Evolutionary conservation across 78 protist species (phyloP).

Genomic region (Chrysochromulina parva): DNA sequence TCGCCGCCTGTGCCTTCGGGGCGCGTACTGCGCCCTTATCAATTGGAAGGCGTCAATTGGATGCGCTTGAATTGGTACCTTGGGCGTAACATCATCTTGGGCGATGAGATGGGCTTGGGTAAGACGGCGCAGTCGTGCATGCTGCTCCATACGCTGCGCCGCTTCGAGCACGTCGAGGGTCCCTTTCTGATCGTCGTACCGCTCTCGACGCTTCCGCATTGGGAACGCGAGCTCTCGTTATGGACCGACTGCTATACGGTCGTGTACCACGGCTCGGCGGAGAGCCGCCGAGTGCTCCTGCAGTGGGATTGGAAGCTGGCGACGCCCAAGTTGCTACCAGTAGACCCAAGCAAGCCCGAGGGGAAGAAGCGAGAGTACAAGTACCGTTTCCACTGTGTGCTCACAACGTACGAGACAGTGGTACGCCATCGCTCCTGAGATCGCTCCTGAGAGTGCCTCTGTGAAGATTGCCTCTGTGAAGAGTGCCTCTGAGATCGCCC

Average conservation of each 20-base stretch:
- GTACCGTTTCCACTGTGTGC: too few species aligned
- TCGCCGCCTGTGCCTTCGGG: too few species aligned
- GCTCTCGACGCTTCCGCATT: conserved; percentile 88
- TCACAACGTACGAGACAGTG: not conserved
- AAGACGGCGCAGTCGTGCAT: conserved; percentile 17
- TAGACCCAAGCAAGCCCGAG: not conserved
- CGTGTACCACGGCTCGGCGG: too few species aligned
- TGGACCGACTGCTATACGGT: conserved; percentile 33
- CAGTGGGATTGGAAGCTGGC: too few species aligned
- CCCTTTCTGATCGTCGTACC: conserved; percentile 96
- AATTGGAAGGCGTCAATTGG: conserved; percentile 83
- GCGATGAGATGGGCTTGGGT: conserved; percentile 40
- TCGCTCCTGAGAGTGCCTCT: too few species aligned
- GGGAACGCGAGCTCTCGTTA: conserved; percentile 85
- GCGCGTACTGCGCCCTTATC: conserved; percentile 85
- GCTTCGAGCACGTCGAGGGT: conserved; percentile 48
- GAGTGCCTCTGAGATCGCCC: conserved; percentile 77
- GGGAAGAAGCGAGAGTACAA: too few species aligned
- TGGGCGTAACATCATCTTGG: conserved; percentile 35
- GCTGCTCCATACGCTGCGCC: not conserved
- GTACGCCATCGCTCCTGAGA: too few species aligned
- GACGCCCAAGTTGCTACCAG: not conserved
- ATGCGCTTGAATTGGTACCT: conserved; percentile 41
- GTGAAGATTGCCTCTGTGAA: conserved; percentile 66
- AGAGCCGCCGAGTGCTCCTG: too few species aligned